phyloP scores from a whole-genome alignment of 768 basidiomycete genomes.

The Rhizopogon rudus region DNA sequence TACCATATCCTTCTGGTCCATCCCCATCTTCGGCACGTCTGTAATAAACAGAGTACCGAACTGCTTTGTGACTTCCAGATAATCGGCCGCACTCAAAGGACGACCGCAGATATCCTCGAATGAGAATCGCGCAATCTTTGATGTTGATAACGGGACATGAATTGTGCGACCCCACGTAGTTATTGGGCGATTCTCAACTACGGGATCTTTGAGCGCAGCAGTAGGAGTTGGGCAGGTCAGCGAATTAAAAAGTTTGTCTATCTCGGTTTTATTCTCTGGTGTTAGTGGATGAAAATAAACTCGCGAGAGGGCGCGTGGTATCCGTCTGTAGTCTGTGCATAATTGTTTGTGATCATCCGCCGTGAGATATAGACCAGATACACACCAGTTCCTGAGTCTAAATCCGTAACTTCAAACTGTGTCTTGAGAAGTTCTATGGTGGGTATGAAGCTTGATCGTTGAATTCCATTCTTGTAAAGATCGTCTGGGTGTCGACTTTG shows the following conservation, averaged over 20 bases:
- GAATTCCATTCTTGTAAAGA: slow-evolving; percentile 98
- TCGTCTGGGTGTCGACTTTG: slow-evolving; percentile 93
- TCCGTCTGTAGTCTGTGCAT: slow-evolving; percentile 81
- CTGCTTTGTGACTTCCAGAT: slow-evolving; percentile 84
- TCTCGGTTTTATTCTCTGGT: slow-evolving; percentile 57
- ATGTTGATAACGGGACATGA: slow-evolving; percentile 73
- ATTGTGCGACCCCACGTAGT: slow-evolving; percentile 90
- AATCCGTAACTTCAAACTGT: slow-evolving; percentile 82
- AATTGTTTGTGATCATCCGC: slow-evolving; percentile 2
- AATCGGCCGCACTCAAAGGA: slow-evolving; percentile 92
- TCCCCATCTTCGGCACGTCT: slow-evolving; percentile 84
- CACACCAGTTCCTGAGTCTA: slow-evolving; percentile 92
- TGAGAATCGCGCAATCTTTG: slow-evolving; percentile 75
- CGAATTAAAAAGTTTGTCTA: slow-evolving; percentile 80
- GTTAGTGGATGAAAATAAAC: slow-evolving; percentile 88
- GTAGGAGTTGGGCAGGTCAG: slow-evolving; percentile 49
- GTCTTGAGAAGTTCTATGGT: slow-evolving; percentile 91
- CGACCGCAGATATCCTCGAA: slow-evolving; percentile 86
- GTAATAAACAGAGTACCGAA: slow-evolving; percentile 87
- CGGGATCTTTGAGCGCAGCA: slow-evolving; percentile 35
- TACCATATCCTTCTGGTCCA: slow-evolving; percentile 85
- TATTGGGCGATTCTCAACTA: slow-evolving; percentile 58
- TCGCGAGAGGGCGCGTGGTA: slow-evolving; percentile 88
- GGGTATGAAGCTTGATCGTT: slow-evolving; percentile 90
- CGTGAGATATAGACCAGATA: background rate